These are phyloP conservation scores for Epichloe sylvatica DNA, from an alignment of 2,329 filamentous ascomycete species.

Conservation along the genomic window DNA sequence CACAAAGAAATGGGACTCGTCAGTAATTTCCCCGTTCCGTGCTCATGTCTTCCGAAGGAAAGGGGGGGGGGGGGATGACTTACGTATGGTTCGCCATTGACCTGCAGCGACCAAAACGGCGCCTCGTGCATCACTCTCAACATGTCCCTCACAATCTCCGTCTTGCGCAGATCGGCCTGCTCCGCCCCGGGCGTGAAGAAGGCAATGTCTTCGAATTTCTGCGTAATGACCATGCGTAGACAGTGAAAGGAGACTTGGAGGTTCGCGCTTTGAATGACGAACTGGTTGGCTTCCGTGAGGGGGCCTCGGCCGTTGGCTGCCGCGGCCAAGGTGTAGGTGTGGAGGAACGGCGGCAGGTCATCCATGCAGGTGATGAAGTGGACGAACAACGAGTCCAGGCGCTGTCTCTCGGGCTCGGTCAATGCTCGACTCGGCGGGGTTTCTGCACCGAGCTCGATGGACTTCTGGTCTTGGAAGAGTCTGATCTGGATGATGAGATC, in stretches of 20 bases:
- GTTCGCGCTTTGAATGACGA: conserved; percentile 26
- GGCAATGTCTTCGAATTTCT: conserved; percentile 21
- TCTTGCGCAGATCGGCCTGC: conserved; percentile 22
- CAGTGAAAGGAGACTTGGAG: conserved; percentile 27
- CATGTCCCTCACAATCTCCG: conserved; percentile 30
- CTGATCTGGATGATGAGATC: conserved; percentile 25
- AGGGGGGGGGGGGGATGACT: conserved; percentile 6
- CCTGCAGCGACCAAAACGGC: conserved; percentile 27
- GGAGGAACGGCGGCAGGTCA: conserved; percentile 22
- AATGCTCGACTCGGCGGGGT: conserved; percentile 3
- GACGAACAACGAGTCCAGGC: conserved; percentile 23
- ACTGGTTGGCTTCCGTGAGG: conserved; percentile 16
- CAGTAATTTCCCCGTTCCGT: not conserved
- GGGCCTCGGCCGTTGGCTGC: conserved; percentile 7
- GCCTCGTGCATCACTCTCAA: conserved; percentile 25
- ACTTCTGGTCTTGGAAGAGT: conserved; percentile 15
- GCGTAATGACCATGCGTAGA: conserved; percentile 26
- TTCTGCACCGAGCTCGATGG: conserved; percentile 3
- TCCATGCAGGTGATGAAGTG: conserved; percentile 28
- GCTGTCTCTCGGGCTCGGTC: conserved; percentile 15
- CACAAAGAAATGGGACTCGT: not conserved
- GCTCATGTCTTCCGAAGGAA: too few species aligned
- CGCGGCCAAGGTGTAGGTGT: conserved; percentile 14
- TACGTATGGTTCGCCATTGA: conserved; percentile 27
- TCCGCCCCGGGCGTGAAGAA: conserved; percentile 18